Evolutionary conservation across 2,329 filamentous ascomycete species (phyloP).

Genomic region (Paecilomyces sp.): DNA sequence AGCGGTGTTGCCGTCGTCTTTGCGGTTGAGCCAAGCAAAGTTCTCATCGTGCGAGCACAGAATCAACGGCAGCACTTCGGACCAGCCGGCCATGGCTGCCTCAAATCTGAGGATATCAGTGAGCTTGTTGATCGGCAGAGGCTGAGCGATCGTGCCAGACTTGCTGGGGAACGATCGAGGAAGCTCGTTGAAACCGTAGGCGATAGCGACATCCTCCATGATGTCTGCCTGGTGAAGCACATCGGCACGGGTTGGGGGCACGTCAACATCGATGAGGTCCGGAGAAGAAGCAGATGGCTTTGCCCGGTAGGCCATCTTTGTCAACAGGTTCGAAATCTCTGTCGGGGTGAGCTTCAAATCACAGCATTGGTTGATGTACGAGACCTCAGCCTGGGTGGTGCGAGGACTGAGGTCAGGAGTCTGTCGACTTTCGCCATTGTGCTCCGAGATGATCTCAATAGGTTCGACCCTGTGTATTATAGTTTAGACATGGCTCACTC

Average conservation of each 20-base stretch:
- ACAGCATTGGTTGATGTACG: conserved; percentile 90
- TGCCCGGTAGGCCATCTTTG: conserved; percentile 83
- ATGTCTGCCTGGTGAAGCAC: conserved; percentile 95
- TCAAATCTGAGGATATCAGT: conserved; percentile 84
- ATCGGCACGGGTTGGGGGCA: conserved; percentile 87
- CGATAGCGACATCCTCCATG: conserved; percentile 96
- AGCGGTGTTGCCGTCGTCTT: conserved; percentile 75
- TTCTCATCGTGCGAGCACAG: conserved; percentile 98
- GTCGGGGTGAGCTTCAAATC: conserved; percentile 69
- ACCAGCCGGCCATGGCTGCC: conserved; percentile 90
- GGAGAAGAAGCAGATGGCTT: conserved; percentile 62
- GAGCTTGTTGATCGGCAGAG: conserved; percentile 89
- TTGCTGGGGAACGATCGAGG: conserved; percentile 81
- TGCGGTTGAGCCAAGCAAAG: conserved; percentile 87
- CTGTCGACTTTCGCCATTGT: conserved; percentile 76
- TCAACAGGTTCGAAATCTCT: conserved; percentile 70
- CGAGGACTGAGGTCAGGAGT: conserved; percentile 76
- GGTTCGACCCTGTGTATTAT: conserved; percentile 60
- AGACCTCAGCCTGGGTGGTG: conserved; percentile 71
- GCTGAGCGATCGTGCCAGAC: conserved; percentile 76
- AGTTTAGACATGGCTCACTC: not conserved
- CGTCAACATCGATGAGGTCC: conserved; percentile 69
- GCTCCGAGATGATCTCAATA: conserved; percentile 82
- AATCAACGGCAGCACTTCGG: conserved; percentile 90
- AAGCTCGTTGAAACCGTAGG: conserved; percentile 95